Evolutionary conservation across 352 stramenopile species (phyloP), one percentile per base, ranked within the genome.

Genomic region (Albugo candida): DNA sequence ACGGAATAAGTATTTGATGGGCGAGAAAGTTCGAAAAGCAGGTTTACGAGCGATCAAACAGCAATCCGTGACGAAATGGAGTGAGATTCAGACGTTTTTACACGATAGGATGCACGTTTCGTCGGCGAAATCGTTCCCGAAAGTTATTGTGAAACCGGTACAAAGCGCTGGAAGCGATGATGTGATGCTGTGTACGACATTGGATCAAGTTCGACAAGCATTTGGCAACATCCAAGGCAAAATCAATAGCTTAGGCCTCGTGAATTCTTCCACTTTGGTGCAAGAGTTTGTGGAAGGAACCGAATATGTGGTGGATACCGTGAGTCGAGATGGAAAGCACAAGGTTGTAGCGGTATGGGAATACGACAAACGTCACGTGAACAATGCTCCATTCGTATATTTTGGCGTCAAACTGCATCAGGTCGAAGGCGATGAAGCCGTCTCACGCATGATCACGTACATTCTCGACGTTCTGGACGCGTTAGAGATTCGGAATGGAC

Each of bases 241-340:
- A 60, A 83, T 88, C 51, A 95, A 95, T 56, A 56, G 69, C 1
- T 55, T 93, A 3, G 80, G 83, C 2, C 62, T 85, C 13, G 64
- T 89, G 31, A 95, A 95, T 61, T 75, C 81, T 34, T 66, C 76
- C 19, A 93, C 93, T 10, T 62, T 97, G n/a, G 79, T 95, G 20
- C 88, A 97, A 58, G 89, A 97, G 62, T 97, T 88, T 58, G 62
- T 97, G 13, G 67, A 76, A 6, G 94, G 94, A 24, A 85, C 67
- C 16, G 94, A 98, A 63, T 98, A 96, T 64, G 92, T 96, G 3
- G 71, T 98, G n/a, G 94, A 98, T 58, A 93, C 87, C 8, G 92
- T 98, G 10, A 92, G 68, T 51, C 78, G 81, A 48, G 74, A 95
- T 57, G 94, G 94, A 0, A 60, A 87, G 38, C 81, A 95, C 51